A percentile compares a stretch with the other conserved stretches of the same genome.
Evolutionary conservation across 176 grass and related monocot species (phyloP).

Genomic region (Ananas comosus): DNA sequence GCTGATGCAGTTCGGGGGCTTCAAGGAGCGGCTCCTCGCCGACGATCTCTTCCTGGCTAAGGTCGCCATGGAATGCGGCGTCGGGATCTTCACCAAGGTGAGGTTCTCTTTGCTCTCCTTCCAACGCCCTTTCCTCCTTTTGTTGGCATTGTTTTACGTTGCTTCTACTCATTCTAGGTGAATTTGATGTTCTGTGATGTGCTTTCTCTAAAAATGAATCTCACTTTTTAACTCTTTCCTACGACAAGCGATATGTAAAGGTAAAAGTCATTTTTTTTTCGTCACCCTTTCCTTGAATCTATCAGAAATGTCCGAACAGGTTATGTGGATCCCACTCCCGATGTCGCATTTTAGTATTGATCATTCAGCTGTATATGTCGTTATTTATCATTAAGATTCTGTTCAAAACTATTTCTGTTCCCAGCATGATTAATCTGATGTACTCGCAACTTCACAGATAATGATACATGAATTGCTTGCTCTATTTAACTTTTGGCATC

Average conservation of each 20-base stretch:
- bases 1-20: conserved; percentile 62
- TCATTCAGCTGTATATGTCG: too few species aligned
- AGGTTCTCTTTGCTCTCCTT: neutral
- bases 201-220: too few species aligned
- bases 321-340: too few species aligned
- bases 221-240: too few species aligned
- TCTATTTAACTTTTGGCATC: neutral
- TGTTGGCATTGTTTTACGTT: neutral
- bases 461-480: neutral
- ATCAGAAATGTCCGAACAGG: too few species aligned
- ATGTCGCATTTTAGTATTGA: too few species aligned
- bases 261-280: too few species aligned
- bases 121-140: neutral
- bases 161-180: neutral
- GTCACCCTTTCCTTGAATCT: too few species aligned
- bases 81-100: conserved; percentile 76
- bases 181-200: neutral
- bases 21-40: conserved; percentile 76
- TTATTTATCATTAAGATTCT: too few species aligned
- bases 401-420: too few species aligned
- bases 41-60: conserved; percentile 92
- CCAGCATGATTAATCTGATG: too few species aligned
- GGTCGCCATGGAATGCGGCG: conserved; percentile 67
- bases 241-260: too few species aligned
- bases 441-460: neutral